These are phyloP conservation scores for Termitomyces sp. DNA, from an alignment of 768 basidiomycete genomes.

Conservation along the genomic window DNA sequence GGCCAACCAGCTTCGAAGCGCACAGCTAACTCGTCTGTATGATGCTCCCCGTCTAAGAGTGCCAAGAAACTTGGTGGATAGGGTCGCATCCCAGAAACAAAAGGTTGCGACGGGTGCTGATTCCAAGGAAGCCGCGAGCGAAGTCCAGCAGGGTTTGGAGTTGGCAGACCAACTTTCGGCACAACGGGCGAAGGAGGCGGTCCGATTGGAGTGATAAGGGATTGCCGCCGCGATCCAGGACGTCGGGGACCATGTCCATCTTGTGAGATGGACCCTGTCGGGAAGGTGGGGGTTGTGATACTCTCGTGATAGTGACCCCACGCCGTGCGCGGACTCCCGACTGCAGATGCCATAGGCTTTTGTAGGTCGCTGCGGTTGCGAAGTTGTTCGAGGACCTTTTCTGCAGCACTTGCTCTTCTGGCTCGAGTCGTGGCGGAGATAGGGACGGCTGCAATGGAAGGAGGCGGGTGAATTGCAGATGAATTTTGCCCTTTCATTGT, in stretches of 20 bases:
- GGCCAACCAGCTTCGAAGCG: slow-evolving; percentile 83
- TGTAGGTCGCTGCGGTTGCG: slow-evolving; percentile 47
- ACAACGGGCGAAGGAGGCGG: slow-evolving; percentile 52
- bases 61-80: slow-evolving; percentile 53
- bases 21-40: slow-evolving; percentile 86
- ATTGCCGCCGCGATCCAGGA: slow-evolving; percentile 33
- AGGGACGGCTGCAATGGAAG: slow-evolving; percentile 13
- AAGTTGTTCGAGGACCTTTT: slow-evolving; percentile 62
- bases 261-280: slow-evolving; percentile 10
- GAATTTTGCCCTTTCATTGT: slow-evolving; percentile 6
- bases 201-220: slow-evolving; percentile 35
- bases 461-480: slow-evolving; percentile 10
- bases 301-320: slow-evolving; percentile 38
- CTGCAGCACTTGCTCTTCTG: slow-evolving; percentile 59
- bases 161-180: slow-evolving; percentile 25
- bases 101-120: slow-evolving; percentile 17
- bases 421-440: slow-evolving; percentile 32
- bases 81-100: slow-evolving; percentile 10
- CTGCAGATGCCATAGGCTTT: slow-evolving; percentile 24
- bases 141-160: slow-evolving; percentile 4
- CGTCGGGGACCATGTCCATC: slow-evolving; percentile 14
- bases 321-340: slow-evolving; percentile 35
- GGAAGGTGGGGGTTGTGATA: slow-evolving; percentile 7
- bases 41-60: slow-evolving; percentile 83
- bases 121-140: slow-evolving; percentile 11